Base-by-base conservation (phyloP, 176 grass and related monocot genomes). In the Avena insularis region DNA sequence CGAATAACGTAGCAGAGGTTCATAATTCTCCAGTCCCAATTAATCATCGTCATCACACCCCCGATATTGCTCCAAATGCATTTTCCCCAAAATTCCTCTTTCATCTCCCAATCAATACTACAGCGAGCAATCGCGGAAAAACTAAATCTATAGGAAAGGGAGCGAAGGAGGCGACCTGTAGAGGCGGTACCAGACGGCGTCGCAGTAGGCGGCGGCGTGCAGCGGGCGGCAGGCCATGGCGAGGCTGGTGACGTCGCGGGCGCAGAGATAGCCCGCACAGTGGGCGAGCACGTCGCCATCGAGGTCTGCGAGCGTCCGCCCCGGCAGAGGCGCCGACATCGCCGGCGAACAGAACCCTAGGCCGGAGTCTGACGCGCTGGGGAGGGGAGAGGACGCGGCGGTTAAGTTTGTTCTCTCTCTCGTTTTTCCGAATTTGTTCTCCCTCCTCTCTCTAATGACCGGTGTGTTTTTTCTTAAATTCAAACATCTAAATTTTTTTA, bases 131-230 rank as follows among this genome's bases (percentile, higher is more conserved):
- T 56, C 27, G 5, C 83, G 40, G 25, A 38, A 76, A 75, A 33
- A 35, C 13, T 0, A 79, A 72, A 78, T 43, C 11, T 35, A 72
- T 2, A 63, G 2, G 48, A 1, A 68, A 43, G 8, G 25, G 40
- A 14, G 4, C 12, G n/a, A 54, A 79, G 54, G 19, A 47, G 27
- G 13, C 58, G 33, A 95, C 96, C 81, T 92, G 71, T 91, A 94
- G 71, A 95, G 90, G 89, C 84, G 93, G 67, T 82, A 84, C 93
- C 96, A 95, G 55, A 98, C 79, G 61, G 85, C 69, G 80, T 95
- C 96, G 79, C 90, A 90, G 83, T 90, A 95, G 79, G 91, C 86
- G 38, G 86, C 82, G 73, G 85, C 53, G 75, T 75, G 82, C 45
- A 98, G 84, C 51, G 90, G 77, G 38, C 94, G 82, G 90, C 92